phyloP scores from a whole-genome alignment of 1,284 basidiomycete species.

The Sphagnurus paluster region DNA sequence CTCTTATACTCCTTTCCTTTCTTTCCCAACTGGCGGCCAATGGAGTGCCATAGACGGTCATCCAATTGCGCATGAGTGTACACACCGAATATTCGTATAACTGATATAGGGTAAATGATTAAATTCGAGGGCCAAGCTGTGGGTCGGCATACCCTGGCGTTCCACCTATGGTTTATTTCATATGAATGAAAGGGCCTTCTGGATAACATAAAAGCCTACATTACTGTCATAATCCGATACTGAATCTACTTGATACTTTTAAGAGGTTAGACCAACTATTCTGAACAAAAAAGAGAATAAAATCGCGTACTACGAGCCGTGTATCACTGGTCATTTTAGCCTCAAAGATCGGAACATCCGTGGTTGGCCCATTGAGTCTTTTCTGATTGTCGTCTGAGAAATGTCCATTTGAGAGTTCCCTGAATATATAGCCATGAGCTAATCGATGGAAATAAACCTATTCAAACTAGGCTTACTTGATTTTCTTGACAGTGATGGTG shows the following conservation, averaged over 20 bases:
- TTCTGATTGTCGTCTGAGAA: slow-evolving; percentile 73
- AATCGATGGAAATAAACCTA: neutral
- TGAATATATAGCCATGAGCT: slow-evolving; percentile 26
- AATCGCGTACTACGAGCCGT: slow-evolving; percentile 54
- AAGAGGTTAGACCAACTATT: neutral
- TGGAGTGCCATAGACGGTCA: slow-evolving; percentile 54
- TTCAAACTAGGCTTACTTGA: slow-evolving; percentile 39
- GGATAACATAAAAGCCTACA: slow-evolving; percentile 27
- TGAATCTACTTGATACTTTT: slow-evolving; percentile 66
- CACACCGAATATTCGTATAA: slow-evolving; percentile 52
- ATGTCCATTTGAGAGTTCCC: slow-evolving; percentile 64
- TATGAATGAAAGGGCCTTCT: neutral
- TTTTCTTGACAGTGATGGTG: slow-evolving; percentile 53
- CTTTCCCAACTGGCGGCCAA: slow-evolving; percentile 50
- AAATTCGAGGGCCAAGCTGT: neutral
- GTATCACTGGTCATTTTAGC: slow-evolving; percentile 66
- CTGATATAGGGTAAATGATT: slow-evolving; percentile 9
- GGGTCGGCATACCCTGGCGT: slow-evolving; percentile 46
- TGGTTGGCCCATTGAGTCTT: slow-evolving; percentile 45
- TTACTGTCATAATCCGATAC: slow-evolving; percentile 48
- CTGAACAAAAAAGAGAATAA: neutral
- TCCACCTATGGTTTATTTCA: slow-evolving; percentile 40
- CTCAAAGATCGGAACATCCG: slow-evolving; percentile 61
- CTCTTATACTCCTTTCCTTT: slow-evolving; percentile 55
- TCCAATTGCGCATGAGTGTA: slow-evolving; percentile 62